Conservation (phyloP, 768 basidiomycete genomes). For the Lentinula aciculospora region DNA sequence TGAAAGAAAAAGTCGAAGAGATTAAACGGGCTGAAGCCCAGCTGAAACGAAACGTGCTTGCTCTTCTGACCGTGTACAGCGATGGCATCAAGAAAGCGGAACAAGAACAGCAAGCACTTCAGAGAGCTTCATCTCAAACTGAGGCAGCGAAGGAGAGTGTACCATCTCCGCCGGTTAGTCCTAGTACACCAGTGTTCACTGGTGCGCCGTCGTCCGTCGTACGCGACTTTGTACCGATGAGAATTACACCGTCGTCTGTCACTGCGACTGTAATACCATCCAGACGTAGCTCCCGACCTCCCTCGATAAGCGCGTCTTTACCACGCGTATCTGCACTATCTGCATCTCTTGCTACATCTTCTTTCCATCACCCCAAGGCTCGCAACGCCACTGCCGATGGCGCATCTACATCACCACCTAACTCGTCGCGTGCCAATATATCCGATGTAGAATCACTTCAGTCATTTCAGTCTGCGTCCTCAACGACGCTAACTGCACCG, state of each 20-base stretch:
- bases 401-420: not conserved
- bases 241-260: not conserved
- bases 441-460: constrained; percentile 2
- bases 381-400: constrained; percentile 7
- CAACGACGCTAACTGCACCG: not conserved
- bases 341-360: constrained; percentile 36
- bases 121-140: not conserved
- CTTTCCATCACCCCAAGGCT: constrained; percentile 27
- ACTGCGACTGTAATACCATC: constrained; percentile 1
- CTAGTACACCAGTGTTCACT: not conserved
- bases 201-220: constrained; percentile 22
- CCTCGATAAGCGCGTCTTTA: not conserved
- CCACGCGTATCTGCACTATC: constrained; percentile 39
- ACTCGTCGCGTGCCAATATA: not conserved
- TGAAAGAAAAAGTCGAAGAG: constrained; percentile 33
- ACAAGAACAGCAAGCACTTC: constrained; percentile 16
- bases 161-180: constrained; percentile 5
- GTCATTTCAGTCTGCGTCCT: constrained; percentile 6
- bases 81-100: constrained; percentile 28
- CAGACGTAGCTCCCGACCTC: constrained; percentile 18
- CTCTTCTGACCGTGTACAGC: constrained; percentile 37
- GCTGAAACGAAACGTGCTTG: constrained; percentile 36
- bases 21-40: constrained; percentile 31
- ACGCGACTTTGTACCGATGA: constrained; percentile 34
- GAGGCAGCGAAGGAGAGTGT: not conserved